phyloP scores from a whole-genome alignment of 345 rosid species.

The Trapa bicornis region DNA sequence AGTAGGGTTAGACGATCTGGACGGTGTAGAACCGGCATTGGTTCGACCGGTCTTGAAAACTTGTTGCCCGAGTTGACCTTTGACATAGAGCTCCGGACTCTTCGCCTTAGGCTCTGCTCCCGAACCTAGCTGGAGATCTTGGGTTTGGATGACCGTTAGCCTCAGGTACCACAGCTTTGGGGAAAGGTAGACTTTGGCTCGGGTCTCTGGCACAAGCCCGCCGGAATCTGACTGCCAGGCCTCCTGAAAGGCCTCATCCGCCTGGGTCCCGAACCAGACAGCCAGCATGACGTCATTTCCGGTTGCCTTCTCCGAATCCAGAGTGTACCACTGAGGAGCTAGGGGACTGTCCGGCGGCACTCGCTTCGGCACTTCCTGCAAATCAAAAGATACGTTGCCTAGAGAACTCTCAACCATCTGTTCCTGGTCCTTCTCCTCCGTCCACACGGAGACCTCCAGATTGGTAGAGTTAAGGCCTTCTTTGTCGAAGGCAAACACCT shows the following conservation, averaged over 20 bases:
- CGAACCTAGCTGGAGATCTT: slow-evolving; percentile 68
- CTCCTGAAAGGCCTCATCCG: slow-evolving; percentile 88
- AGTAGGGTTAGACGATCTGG: slow-evolving; percentile 52
- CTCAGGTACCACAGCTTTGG: slow-evolving; percentile 95
- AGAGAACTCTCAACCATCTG: slow-evolving; percentile 37
- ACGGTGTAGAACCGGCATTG: slow-evolving; percentile 31
- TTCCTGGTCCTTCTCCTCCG: slow-evolving; percentile 46
- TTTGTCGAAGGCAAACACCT: slow-evolving; percentile 77
- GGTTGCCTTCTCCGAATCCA: slow-evolving; percentile 52
- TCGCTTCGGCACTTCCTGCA: slow-evolving; percentile 76
- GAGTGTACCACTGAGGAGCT: slow-evolving; percentile 88
- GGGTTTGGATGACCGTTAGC: slow-evolving; percentile 93
- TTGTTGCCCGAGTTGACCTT: slow-evolving; percentile 77
- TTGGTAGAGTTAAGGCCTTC: slow-evolving; percentile 64
- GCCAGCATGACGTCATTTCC: slow-evolving; percentile 95
- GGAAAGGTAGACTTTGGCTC: slow-evolving; percentile 79
- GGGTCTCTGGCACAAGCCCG: slow-evolving; percentile 78
- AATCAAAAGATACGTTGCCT: slow-evolving; percentile 84
- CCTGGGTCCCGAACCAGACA: slow-evolving; percentile 85
- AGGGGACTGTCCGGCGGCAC: slow-evolving; percentile 84
- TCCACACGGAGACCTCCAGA: slow-evolving; percentile 71
- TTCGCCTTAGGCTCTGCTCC: slow-evolving; percentile 52
- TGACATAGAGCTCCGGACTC: slow-evolving; percentile 57
- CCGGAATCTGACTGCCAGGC: slow-evolving; percentile 98
- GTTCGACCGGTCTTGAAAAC: slow-evolving; percentile 70